Conservation (phyloP, 208 protist genomes). For the Polymyxa betae region DNA sequence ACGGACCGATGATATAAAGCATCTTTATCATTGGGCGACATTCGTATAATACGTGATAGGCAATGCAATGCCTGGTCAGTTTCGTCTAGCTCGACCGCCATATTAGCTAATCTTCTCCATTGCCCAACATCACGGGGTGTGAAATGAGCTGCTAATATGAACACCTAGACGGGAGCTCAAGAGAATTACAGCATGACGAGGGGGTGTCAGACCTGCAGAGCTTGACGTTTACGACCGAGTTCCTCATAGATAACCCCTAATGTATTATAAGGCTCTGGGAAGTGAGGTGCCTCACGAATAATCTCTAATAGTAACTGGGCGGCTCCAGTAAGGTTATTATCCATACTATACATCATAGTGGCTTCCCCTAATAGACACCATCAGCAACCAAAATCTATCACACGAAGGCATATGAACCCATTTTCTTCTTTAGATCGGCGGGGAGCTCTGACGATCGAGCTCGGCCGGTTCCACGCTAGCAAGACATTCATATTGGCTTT, state of each 20-base stretch:
- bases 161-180: not conserved
- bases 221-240: not conserved
- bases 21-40: not conserved
- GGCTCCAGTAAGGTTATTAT: not conserved
- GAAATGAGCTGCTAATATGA: constrained; percentile 41
- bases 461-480: too few species aligned
- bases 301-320: constrained; percentile 37
- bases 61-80: constrained; percentile 36
- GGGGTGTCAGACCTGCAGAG: not conserved
- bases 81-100: not conserved
- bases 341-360: constrained; percentile 28
- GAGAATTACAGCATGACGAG: not conserved
- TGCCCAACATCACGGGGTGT: not conserved
- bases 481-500: too few species aligned
- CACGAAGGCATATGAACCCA: not conserved
- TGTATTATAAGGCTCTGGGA: constrained; percentile 17
- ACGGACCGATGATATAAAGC: constrained; percentile 12
- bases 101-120: constrained; percentile 13
- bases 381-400: not conserved
- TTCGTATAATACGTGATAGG: not conserved
- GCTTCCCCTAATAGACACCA: not conserved
- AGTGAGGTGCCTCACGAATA: not conserved
- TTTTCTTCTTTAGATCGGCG: constrained; percentile 11
- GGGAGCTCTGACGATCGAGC: too few species aligned
- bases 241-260: constrained; percentile 13